These are phyloP conservation scores for Martiniozyma abietophila DNA, from an alignment of 805 yeast species.

Conservation along the genomic window DNA sequence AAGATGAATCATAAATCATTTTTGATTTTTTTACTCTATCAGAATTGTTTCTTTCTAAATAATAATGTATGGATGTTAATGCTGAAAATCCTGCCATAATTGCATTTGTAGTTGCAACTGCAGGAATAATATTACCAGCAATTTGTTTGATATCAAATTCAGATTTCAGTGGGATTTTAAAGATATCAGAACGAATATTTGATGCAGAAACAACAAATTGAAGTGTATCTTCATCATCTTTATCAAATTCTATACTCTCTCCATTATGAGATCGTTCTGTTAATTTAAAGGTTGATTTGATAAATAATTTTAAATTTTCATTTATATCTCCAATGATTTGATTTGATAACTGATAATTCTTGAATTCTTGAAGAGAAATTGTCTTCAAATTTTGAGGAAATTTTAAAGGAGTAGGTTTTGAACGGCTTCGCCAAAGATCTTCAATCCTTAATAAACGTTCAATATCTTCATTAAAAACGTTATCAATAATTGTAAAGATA, in stretches of 20 bases:
- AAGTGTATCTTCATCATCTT: slow-evolving; percentile 89
- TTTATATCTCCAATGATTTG: slow-evolving; percentile 50
- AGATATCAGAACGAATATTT: slow-evolving; percentile 63
- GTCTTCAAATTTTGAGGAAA: slow-evolving; percentile 16
- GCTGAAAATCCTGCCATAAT: slow-evolving; percentile 86
- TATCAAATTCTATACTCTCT: slow-evolving; percentile 62
- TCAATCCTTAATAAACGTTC: slow-evolving; percentile 62
- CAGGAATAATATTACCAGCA: slow-evolving; percentile 97
- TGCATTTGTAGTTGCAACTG: slow-evolving; percentile 97
- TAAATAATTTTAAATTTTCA: slow-evolving; percentile 56
- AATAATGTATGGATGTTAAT: slow-evolving; percentile 55
- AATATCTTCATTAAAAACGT: slow-evolving; percentile 68
- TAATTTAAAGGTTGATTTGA: slow-evolving; percentile 37
- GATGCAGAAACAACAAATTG: slow-evolving; percentile 83
- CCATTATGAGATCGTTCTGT: slow-evolving; percentile 36
- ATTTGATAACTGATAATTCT: slow-evolving; percentile 15
- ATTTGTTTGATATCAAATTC: slow-evolving; percentile 87
- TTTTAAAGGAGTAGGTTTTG: slow-evolving; percentile 56
- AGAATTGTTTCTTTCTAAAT: slow-evolving; percentile 14
- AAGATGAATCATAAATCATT: slow-evolving; percentile 44
- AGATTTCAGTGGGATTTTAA: slow-evolving; percentile 60
- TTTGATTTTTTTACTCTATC: slow-evolving; percentile 28
- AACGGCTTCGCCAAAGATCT: slow-evolving; percentile 68
- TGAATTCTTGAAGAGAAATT: not conserved
- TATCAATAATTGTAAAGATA: slow-evolving; percentile 39